These are phyloP conservation scores for Boletellus ananiceps DNA, from an alignment of 768 basidiomycete species.

Conservation along the genomic window DNA sequence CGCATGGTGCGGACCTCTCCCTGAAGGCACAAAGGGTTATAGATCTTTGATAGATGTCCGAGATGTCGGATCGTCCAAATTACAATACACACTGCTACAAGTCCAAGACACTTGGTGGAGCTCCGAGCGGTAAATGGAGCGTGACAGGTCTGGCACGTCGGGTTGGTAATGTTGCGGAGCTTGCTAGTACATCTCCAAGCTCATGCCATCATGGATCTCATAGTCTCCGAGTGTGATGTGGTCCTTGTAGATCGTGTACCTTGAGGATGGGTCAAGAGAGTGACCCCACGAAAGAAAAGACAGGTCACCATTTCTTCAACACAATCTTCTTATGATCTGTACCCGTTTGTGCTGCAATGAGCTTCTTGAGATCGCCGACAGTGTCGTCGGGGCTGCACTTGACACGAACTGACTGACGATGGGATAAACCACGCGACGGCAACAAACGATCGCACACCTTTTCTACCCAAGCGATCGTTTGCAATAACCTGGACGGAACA, in stretches of 20 bases:
- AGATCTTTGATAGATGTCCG: neutral
- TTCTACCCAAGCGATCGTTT: conserved; percentile 91
- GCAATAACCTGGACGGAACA: conserved; percentile 68
- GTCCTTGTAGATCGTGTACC: conserved; percentile 96
- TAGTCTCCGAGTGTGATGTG: conserved; percentile 92
- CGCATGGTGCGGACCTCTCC: neutral
- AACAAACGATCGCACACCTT: conserved; percentile 50
- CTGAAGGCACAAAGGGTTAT: neutral
- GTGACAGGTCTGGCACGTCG: neutral
- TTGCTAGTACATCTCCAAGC: conserved; percentile 81
- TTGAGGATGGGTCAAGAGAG: conserved; percentile 26
- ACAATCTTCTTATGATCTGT: conserved; percentile 82
- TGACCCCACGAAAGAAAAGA: neutral
- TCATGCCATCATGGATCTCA: conserved; percentile 92
- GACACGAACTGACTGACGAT: conserved; percentile 67
- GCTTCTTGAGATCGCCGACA: conserved; percentile 93
- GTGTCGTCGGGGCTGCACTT: conserved; percentile 96
- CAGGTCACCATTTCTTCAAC: conserved; percentile 90
- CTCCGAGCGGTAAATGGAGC: neutral
- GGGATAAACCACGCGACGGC: neutral
- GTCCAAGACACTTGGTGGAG: neutral
- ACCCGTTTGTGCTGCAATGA: conserved; percentile 95
- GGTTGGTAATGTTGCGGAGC: neutral
- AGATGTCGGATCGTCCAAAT: neutral
- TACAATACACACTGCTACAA: conserved; percentile 12